phyloP scores from a whole-genome alignment of 805 yeast species.

The Yamadazyma scolyti region DNA sequence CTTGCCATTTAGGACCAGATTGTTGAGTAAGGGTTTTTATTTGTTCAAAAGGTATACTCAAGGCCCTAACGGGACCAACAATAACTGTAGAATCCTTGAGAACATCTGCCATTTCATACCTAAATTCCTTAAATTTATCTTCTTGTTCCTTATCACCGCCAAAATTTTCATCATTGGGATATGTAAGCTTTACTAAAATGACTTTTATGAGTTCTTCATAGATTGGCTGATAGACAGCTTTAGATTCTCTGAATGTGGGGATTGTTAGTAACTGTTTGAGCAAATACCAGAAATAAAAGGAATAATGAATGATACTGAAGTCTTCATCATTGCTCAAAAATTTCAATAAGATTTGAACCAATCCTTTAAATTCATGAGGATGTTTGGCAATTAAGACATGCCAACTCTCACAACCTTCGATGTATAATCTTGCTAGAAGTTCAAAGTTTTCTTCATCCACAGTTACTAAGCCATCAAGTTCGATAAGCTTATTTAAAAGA shows the following conservation, averaged over 20 bases:
- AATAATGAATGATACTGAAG: slow-evolving; percentile 82
- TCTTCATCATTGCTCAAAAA: slow-evolving; percentile 75
- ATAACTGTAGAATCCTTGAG: slow-evolving; percentile 92
- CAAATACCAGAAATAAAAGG: slow-evolving; percentile 89
- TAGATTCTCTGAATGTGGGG: slow-evolving; percentile 54
- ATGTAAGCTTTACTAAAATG: slow-evolving; percentile 66
- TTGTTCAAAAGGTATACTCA: slow-evolving; percentile 64
- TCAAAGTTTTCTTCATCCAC: slow-evolving; percentile 65
- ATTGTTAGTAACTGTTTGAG: slow-evolving; percentile 68
- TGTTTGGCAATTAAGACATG: slow-evolving; percentile 74
- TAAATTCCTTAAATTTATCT: slow-evolving; percentile 88
- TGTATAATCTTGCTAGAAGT: slow-evolving; percentile 70
- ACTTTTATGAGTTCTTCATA: slow-evolving; percentile 57
- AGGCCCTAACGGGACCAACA: slow-evolving; percentile 70
- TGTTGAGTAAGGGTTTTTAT: slow-evolving; percentile 39
- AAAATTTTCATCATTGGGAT: slow-evolving; percentile 58
- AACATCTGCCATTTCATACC: slow-evolving; percentile 98
- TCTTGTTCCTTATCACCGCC: slow-evolving; percentile 71
- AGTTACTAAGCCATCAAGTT: slow-evolving; percentile 52
- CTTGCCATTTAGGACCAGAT: slow-evolving; percentile 60
- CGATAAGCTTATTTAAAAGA: slow-evolving; percentile 65
- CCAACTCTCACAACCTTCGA: slow-evolving; percentile 96
- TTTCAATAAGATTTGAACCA: slow-evolving; percentile 69
- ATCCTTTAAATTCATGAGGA: slow-evolving; percentile 63
- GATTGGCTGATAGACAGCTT: slow-evolving; percentile 47